Evolutionary conservation across 495 filamentous ascomycete species (phyloP), one percentile per base, ranked within the genome.

Genomic region (Amphirosellinia nigrospora): DNA sequence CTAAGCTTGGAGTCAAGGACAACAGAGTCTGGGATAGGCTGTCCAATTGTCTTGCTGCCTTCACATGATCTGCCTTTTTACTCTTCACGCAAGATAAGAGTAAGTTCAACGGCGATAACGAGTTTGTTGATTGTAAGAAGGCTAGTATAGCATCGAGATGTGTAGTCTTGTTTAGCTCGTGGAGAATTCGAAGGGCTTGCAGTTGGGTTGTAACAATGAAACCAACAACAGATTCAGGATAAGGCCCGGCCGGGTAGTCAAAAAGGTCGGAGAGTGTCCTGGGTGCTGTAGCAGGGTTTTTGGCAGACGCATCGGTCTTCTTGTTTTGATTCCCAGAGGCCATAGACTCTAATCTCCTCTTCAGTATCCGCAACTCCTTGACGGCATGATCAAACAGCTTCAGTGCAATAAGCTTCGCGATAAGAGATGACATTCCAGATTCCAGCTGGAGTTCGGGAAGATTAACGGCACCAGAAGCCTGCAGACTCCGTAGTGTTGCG

Each of bases 361-460:
- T 97, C 79, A 90, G 83, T 30, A 82, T 83, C 73, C 88, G 84
- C 41, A 97, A 78, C 79, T 98, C 94, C 73, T 91, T 93, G 66
- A 90, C 80, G 7, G 95, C 96, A 66, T 91, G 78, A 19, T 93
- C 90, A 65, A 93, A 88, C 66, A 96, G 77, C 16, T 90, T 90
- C 56, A 97, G 79, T 0, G 87, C 85, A 8, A 97, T 83, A 21
- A 97, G 79, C 71, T 90, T 94, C 48, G 86, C 88, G 30, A 92
- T 82, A 48, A 99, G 82, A 9, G 91, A 88, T 52, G 92, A 91
- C 79, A 93, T 92, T 8, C 93, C 96, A 68, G 89, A 90, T 75
- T 98, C 95, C 3, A 97, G 82, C 71, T 98, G 94, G 61, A 95
- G 81, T 43, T 85, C 86, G 10, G 90, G 88, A 19, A 88, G 77